Percentiles rank a stretch among this genome's conserved stretches.
These are phyloP conservation scores for Penicillium sp. DNA, from an alignment of 2,329 filamentous ascomycete species.

Conservation along the genomic window DNA sequence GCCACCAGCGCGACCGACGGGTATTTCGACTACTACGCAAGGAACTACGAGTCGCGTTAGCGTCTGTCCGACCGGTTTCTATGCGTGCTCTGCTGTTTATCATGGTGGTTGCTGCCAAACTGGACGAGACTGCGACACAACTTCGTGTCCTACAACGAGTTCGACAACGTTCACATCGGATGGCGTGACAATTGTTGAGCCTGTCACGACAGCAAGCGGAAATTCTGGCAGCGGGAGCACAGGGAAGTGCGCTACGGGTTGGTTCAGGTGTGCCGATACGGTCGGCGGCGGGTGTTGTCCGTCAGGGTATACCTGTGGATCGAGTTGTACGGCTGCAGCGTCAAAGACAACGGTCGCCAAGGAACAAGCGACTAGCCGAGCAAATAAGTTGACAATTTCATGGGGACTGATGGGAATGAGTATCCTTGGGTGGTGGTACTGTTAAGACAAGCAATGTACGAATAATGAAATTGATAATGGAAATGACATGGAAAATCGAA, in stretches of 20 bases:
- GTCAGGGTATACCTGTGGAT: slow-evolving; percentile 70
- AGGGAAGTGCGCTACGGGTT: slow-evolving; percentile 71
- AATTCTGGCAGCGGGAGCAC: slow-evolving; percentile 22
- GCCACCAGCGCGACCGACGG: slow-evolving; percentile 43
- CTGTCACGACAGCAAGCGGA: slow-evolving; percentile 40
- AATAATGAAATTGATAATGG: slow-evolving; percentile 1
- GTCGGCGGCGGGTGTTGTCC: slow-evolving; percentile 82
- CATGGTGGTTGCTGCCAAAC: slow-evolving; percentile 85
- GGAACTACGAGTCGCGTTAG: slow-evolving; percentile 29
- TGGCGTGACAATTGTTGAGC: slow-evolving; percentile 71
- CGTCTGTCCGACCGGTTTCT: slow-evolving; percentile 84
- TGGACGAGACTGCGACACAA: slow-evolving; percentile 78
- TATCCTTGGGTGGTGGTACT: not conserved
- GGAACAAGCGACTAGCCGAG: slow-evolving; percentile 22
- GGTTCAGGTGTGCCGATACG: slow-evolving; percentile 70
- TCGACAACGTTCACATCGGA: slow-evolving; percentile 66
- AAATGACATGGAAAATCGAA: slow-evolving; percentile 7
- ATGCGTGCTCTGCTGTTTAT: slow-evolving; percentile 81
- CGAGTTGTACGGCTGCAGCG: slow-evolving; percentile 66
- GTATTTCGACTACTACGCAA: slow-evolving; percentile 36
- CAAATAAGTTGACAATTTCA: not conserved
- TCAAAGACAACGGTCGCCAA: slow-evolving; percentile 56
- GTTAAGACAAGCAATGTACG: slow-evolving; percentile 6
- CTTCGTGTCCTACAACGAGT: slow-evolving; percentile 70
- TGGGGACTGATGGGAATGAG: not conserved